Conservation (phyloP, 176 grass and related monocot species). For the Calamus simplicifolius region DNA sequence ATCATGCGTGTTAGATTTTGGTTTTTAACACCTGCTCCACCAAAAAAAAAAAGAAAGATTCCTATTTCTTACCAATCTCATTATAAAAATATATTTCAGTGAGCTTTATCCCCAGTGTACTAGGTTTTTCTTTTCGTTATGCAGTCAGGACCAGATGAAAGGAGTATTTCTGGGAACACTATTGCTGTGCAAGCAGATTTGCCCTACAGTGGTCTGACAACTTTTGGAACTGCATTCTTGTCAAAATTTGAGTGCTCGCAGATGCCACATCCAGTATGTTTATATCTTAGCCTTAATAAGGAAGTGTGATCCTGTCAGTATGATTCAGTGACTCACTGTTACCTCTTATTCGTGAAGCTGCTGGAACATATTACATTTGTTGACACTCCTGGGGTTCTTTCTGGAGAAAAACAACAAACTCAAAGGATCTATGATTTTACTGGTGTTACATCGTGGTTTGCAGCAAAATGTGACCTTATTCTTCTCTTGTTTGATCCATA, state of each 20-base stretch:
- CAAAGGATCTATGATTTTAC: constrained; percentile 20
- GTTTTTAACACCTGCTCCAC: too few species aligned
- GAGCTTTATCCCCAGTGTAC: background rate
- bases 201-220: constrained; percentile 90
- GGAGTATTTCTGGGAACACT: constrained; percentile 92
- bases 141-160: constrained; percentile 89
- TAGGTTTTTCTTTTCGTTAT: constrained; percentile 10
- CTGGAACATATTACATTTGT: too few species aligned
- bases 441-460: constrained; percentile 20
- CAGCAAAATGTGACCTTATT: constrained; percentile 19
- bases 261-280: constrained; percentile 88
- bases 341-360: too few species aligned
- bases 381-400: background rate
- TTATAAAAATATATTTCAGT: too few species aligned
- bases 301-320: too few species aligned
- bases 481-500: constrained; percentile 16
- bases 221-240: constrained; percentile 84
- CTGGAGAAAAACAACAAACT: constrained; percentile 19
- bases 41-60: too few species aligned
- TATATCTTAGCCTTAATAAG: too few species aligned
- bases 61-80: too few species aligned
- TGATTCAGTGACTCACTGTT: too few species aligned
- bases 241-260: constrained; percentile 99
- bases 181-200: constrained; percentile 97
- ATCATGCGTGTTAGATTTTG: too few species aligned